Conservation (phyloP, 2,329 filamentous ascomycete species). For the Nigrospora sphaerica region DNA sequence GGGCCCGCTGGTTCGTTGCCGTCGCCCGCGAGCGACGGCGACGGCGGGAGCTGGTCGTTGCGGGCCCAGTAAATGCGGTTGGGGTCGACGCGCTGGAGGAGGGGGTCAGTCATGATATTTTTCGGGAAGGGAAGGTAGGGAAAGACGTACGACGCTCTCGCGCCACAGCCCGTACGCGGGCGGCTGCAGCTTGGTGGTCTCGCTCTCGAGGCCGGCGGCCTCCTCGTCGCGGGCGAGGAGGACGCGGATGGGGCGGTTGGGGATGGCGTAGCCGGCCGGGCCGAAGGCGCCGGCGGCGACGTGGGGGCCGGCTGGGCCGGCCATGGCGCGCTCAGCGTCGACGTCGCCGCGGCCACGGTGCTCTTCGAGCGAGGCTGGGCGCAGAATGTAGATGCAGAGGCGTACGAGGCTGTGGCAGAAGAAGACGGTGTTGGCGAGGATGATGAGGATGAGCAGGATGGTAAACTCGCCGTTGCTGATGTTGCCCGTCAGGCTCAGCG, state of each 20-base stretch:
- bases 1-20: neutral
- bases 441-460: slow-evolving; percentile 71
- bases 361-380: slow-evolving; percentile 23
- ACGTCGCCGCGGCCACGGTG: slow-evolving; percentile 22
- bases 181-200: slow-evolving; percentile 54
- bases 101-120: neutral
- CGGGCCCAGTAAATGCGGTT: slow-evolving; percentile 76
- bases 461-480: slow-evolving; percentile 65
- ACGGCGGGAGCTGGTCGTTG: slow-evolving; percentile 35
- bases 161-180: slow-evolving; percentile 84
- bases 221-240: slow-evolving; percentile 71
- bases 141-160: slow-evolving; percentile 64
- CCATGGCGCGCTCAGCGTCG: slow-evolving; percentile 18
- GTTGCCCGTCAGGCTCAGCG: slow-evolving; percentile 59
- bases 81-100: slow-evolving; percentile 62
- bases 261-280: slow-evolving; percentile 61
- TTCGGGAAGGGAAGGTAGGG: neutral
- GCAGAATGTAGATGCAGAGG: slow-evolving; percentile 59
- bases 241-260: slow-evolving; percentile 68
- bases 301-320: slow-evolving; percentile 5
- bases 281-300: slow-evolving; percentile 33
- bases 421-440: slow-evolving; percentile 67
- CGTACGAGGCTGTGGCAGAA: slow-evolving; percentile 75
- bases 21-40: neutral
- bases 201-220: slow-evolving; percentile 47